phyloP scores from a whole-genome alignment of 1,284 basidiomycete genomes.

The Limonomyces culmigenus region DNA sequence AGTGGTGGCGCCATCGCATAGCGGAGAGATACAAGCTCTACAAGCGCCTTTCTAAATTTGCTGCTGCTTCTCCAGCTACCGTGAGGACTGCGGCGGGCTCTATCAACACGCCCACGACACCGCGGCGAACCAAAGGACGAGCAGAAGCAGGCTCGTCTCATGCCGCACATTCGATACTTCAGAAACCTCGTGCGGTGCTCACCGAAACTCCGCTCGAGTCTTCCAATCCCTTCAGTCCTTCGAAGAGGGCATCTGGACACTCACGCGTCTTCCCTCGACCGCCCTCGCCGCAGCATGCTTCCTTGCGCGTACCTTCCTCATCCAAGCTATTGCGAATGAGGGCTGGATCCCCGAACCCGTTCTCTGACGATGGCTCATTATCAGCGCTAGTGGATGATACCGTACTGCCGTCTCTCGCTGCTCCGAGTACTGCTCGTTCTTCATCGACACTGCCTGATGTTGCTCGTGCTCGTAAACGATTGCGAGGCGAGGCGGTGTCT shows the following conservation, averaged over 20 bases:
- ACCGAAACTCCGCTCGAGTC: constrained; percentile 29
- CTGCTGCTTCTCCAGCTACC: constrained; percentile 9
- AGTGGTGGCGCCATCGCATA: constrained; percentile 17
- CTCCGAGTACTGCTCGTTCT: constrained; percentile 14
- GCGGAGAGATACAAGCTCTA: constrained; percentile 73
- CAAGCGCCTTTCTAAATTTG: constrained; percentile 51
- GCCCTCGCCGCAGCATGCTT: too few species aligned
- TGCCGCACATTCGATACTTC: too few species aligned
- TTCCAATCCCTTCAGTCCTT: constrained; percentile 65
- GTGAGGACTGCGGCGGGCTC: constrained; percentile 17
- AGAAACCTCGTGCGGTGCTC: constrained; percentile 31
- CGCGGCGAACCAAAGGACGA: constrained; percentile 24
- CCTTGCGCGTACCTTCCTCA: too few species aligned
- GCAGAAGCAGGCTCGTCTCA: too few species aligned
- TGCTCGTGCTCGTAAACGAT: constrained; percentile 55
- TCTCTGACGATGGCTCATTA: too few species aligned
- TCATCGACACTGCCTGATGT: constrained; percentile 13
- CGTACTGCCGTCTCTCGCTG: too few species aligned
- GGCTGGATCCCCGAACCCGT: too few species aligned
- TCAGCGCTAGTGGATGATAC: too few species aligned
- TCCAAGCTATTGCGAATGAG: too few species aligned
- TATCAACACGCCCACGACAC: constrained; percentile 17
- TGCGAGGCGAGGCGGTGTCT: constrained; percentile 64
- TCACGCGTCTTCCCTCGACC: too few species aligned
- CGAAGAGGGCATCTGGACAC: too few species aligned